phyloP scores from a whole-genome alignment of 345 rosid genomes.

The Melastoma malabathricum region DNA sequence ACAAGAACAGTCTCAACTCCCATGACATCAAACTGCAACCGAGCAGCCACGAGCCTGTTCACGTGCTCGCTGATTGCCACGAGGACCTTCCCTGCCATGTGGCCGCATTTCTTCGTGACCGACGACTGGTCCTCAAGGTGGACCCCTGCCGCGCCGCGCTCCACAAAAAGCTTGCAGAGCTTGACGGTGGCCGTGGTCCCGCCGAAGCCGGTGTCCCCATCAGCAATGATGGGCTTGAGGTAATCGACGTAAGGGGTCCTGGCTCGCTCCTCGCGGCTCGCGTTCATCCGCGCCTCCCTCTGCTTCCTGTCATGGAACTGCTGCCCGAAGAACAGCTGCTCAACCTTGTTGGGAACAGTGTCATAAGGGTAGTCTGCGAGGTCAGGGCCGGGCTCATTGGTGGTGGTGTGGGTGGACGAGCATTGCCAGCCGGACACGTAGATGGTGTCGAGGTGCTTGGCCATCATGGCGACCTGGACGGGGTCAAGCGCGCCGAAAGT shows the following conservation, averaged over 20 bases:
- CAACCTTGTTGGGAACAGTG: conserved; percentile 92
- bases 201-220: conserved; percentile 92
- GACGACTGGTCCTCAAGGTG: conserved; percentile 96
- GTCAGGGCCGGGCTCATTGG: conserved; percentile 95
- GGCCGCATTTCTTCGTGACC: conserved; percentile 87
- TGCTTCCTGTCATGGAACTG: conserved; percentile 95
- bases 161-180: conserved; percentile 90
- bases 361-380: conserved; percentile 96
- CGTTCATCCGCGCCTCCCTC: conserved; percentile 83
- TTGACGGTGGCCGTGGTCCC: conserved; percentile 91
- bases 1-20: conserved; percentile 84
- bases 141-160: conserved; percentile 92
- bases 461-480: conserved; percentile 96
- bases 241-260: conserved; percentile 78
- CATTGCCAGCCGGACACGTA: conserved; percentile 99
- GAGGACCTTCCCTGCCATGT: conserved; percentile 95
- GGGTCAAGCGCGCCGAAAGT: conserved; percentile 94
- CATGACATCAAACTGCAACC: conserved; percentile 94
- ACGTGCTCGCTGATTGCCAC: conserved; percentile 87
- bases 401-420: conserved; percentile 85
- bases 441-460: conserved; percentile 72
- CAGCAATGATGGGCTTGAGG: conserved; percentile 91
- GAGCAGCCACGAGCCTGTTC: conserved; percentile 81
- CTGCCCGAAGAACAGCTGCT: conserved; percentile 85
- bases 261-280: conserved; percentile 71